phyloP scores from a whole-genome alignment of 2,329 filamentous ascomycete genomes.

The Calonectria ilicicola region DNA sequence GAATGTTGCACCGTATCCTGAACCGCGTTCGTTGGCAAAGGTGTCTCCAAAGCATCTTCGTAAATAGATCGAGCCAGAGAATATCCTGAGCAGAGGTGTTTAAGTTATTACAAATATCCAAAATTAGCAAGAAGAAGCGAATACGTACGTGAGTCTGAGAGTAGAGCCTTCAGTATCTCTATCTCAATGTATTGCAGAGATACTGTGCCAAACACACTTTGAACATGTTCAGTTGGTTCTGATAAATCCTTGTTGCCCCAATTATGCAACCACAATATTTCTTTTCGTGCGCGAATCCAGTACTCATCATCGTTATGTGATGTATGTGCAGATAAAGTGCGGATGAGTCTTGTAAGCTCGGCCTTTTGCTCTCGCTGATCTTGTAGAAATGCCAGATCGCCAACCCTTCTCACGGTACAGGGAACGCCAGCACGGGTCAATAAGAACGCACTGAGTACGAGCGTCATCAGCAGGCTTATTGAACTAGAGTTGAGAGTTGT shows the following conservation, averaged over 20 bases:
- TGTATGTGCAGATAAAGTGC: slow-evolving; percentile 60
- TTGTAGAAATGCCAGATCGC: slow-evolving; percentile 73
- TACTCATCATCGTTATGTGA: slow-evolving; percentile 72
- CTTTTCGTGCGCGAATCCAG: slow-evolving; percentile 71
- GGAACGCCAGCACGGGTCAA: slow-evolving; percentile 63
- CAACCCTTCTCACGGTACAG: slow-evolving; percentile 65
- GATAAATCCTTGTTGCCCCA: slow-evolving; percentile 68
- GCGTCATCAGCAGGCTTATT: slow-evolving; percentile 70
- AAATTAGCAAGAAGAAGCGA: background rate
- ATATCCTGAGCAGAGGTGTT: slow-evolving; percentile 61
- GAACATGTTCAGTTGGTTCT: slow-evolving; percentile 55
- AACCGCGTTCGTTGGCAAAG: slow-evolving; percentile 63
- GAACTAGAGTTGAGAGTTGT: slow-evolving; percentile 70
- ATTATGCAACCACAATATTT: slow-evolving; percentile 78
- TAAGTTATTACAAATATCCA: background rate
- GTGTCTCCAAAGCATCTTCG: slow-evolving; percentile 61
- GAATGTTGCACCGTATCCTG: slow-evolving; percentile 72
- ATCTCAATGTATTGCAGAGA: slow-evolving; percentile 72
- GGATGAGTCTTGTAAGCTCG: slow-evolving; percentile 70
- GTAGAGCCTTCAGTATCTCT: slow-evolving; percentile 76
- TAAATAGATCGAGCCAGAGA: slow-evolving; percentile 72
- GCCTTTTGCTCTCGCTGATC: slow-evolving; percentile 73
- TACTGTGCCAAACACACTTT: slow-evolving; percentile 74
- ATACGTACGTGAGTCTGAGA: slow-evolving; percentile 70
- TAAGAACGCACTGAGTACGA: slow-evolving; percentile 72